Base-by-base conservation (phyloP, 2,329 filamentous ascomycete species). In the Mycosphaerella sp. region DNA sequence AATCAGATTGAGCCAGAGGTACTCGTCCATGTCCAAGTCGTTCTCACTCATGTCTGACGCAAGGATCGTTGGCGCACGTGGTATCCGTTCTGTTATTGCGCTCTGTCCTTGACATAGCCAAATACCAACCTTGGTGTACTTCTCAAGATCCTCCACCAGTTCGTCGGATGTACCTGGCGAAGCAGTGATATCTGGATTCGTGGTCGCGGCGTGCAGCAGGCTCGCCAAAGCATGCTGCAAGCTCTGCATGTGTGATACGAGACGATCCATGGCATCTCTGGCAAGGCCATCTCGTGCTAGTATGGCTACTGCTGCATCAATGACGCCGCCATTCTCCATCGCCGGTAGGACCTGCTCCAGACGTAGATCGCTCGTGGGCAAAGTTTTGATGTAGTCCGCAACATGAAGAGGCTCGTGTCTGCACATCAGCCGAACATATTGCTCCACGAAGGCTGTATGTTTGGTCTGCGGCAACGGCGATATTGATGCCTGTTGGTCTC, bases 21-120 rank as follows among this genome's bases (percentile, higher is more conserved):
- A 71, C 66, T 86, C 83, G 58, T 85, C 81, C 29, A 79, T 72
- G 2, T 78, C 77, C 1, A 86, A 73, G 21, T 80, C 78, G 56
- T 80, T 70, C 70, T 81, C 74, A 60, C 83, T 75, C 47, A 80
- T 71, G 4, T 80, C 72, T 62, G 64, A 56, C 52, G 67, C 53
- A 54, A 70, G 50, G 62, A 71, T 63, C 59, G 70, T 62, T 62
- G 72, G 61, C 17, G 66, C 67, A 42, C 67, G 63, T 26, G 63
- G 62, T 17, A 55, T 54, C 2, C 66, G 61, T n/a, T 62, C 42
- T 6, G 60, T 59, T 0, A 79, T 80, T 64, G 86, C 87, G 46
- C 82, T 89, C 67, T 95, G 89, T 1, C 86, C 83, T 70, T 95
- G 89, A 64, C 93, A 97, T 10, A 98, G 76, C 93, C 93, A 98